A percentile compares a stretch with the other conserved stretches of the same genome.
Evolutionary conservation across 2,329 filamentous ascomycete genomes (phyloP).

Genomic region (Xylaria sp.): DNA sequence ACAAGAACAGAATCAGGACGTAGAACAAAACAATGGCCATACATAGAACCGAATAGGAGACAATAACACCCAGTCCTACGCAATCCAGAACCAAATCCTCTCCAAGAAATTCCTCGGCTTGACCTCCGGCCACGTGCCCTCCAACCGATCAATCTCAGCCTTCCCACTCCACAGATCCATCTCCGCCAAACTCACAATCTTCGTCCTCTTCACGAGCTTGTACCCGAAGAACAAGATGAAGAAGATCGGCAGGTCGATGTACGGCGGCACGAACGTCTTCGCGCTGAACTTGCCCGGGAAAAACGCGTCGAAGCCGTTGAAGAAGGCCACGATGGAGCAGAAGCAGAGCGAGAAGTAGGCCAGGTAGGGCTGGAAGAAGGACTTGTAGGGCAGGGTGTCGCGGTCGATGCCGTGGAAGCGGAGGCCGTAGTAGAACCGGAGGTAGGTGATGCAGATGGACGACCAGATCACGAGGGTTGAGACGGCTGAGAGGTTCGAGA

Average conservation of each 20-base stretch:
- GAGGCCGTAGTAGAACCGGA: conserved; percentile 63
- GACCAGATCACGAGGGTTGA: conserved; percentile 66
- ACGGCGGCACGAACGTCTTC: conserved; percentile 58
- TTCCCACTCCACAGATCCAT: conserved; percentile 41
- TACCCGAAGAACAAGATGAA: conserved; percentile 58
- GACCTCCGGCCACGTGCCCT: conserved; percentile 34
- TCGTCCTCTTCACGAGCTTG: conserved; percentile 61
- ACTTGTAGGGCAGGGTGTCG: conserved; percentile 59
- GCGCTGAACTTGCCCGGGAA: conserved; percentile 46
- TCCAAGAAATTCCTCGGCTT: conserved; percentile 36
- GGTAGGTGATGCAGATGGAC: conserved; percentile 61
- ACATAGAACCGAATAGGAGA: too few species aligned
- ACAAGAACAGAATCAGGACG: too few species aligned
- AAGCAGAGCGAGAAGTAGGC: conserved; percentile 59
- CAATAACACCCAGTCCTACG: conserved; percentile 20
- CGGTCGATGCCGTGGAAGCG: conserved; percentile 59
- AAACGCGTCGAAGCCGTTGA: conserved; percentile 70
- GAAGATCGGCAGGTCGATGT: conserved; percentile 66
- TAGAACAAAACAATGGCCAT: too few species aligned
- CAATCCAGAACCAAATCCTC: conserved; percentile 39
- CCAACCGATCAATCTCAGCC: conserved; percentile 36
- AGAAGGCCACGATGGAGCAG: conserved; percentile 61
- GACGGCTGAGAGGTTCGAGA: conserved; percentile 55
- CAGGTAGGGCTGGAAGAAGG: conserved; percentile 61
- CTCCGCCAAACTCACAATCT: conserved; percentile 35